phyloP scores from a whole-genome alignment of 83 land plant genomes.

The Picea abies region DNA sequence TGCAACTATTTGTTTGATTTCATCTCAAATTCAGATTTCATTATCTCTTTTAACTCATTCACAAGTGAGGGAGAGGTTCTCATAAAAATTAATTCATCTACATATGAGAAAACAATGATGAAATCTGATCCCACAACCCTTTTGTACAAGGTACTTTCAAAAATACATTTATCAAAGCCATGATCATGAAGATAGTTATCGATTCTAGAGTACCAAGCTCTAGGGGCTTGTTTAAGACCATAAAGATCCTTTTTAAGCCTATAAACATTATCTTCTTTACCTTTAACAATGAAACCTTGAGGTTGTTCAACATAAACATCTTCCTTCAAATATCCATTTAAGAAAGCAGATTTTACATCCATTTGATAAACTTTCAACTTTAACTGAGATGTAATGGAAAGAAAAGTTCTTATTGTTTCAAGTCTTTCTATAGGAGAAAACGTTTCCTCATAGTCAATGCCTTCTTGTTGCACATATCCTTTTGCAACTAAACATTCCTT shows the following conservation, averaged over 20 bases:
- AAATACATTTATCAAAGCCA: neutral
- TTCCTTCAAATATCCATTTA: constrained; percentile 9
- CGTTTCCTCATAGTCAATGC: constrained; percentile 1
- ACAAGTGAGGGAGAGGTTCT: neutral
- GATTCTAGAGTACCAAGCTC: neutral
- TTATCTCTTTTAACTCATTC: neutral
- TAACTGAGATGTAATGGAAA: neutral
- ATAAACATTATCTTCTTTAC: constrained; percentile 10
- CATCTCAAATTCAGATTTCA: neutral
- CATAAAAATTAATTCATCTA: neutral
- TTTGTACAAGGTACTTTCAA: neutral
- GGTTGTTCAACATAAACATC: constrained; percentile 22
- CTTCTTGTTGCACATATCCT: constrained; percentile 15
- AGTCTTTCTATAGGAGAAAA: neutral
- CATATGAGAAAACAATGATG: neutral
- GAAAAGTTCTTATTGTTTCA: neutral
- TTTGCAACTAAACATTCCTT: constrained; percentile 3
- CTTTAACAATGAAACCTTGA: neutral
- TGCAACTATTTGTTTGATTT: neutral
- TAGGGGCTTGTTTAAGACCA: neutral
- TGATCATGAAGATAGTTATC: neutral
- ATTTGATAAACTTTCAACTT: neutral
- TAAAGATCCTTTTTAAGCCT: constrained; percentile 9
- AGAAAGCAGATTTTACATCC: constrained; percentile 16
- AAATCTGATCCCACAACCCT: neutral